Base-by-base conservation (phyloP, 148 eudicot genomes). In the Chenopodium berlandieri region DNA sequence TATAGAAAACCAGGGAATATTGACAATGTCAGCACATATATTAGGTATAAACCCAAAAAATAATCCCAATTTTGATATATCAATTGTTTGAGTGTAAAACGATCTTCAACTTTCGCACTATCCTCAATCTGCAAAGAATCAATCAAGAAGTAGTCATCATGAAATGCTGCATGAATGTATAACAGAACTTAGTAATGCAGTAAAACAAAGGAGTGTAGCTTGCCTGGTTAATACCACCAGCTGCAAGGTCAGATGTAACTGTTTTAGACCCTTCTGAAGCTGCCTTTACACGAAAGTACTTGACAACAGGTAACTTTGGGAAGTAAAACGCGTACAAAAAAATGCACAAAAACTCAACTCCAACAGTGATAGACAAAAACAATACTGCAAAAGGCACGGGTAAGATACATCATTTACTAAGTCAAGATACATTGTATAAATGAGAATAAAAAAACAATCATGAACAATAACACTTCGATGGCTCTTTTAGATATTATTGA, bases 1-100 rank as follows among this genome's bases (percentile, higher is more conserved):
- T 79, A 91, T 27, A 90, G 81, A 69, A 93, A 93, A 13, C 97
- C 95, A 9, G 97, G 97, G 79, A 93, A 93, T 52, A 93, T 92
- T 3, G 95, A 93, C 62, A 93, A 64, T 60, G 95, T 91, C 50
- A 93, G 84, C 34, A 87, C 91, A 64, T 90, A 93, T 40, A 91
- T 91, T 7, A 91, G 68, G 73, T 60, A 91, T 83, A 93, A 78
- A 68, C 87, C 94, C 34, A 91, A 47, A 48, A 81, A 84, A 84
- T 90, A 93, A 78, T 91, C 97, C 75, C 85, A 82, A 81, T 89
- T 93, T 81, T 84, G 82, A n/a, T 23, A 40, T 16, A 90, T 25
- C 76, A 93, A 50, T 77, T 92, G 86, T 77, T 88, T 93, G 65
- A 72, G 89, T 75, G 82, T 87, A 79, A 88, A 63, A 68, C 93